These are phyloP conservation scores for Metschnikowia kunwiensis DNA, from an alignment of 805 yeast species.

Conservation along the genomic window DNA sequence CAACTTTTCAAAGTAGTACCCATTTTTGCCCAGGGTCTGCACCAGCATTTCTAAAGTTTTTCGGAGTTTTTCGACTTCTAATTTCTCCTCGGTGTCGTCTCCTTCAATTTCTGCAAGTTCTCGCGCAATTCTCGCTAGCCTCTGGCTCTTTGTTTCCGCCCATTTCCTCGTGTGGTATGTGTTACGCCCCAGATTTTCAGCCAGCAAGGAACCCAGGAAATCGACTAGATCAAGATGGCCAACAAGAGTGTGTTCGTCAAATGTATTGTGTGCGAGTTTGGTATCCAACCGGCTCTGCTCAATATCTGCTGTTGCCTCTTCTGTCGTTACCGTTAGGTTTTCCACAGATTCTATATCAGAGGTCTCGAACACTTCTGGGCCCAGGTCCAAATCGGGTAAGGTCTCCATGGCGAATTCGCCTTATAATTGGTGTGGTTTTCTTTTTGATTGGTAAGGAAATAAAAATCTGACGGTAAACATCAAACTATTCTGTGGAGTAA, in stretches of 20 bases:
- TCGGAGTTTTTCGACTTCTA: conserved; percentile 2
- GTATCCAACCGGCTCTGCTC: conserved; percentile 13
- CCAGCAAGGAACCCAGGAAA: conserved; percentile 34
- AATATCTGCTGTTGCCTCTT: conserved; percentile 12
- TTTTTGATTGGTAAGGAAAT: too few relatives aligned
- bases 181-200: conserved; percentile 4
- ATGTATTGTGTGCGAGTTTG: conserved; percentile 20
- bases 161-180: conserved; percentile 7
- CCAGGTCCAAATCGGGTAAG: conserved; percentile 12
- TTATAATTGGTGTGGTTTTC: too few relatives aligned
- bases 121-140: conserved; percentile 33
- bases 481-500: too few relatives aligned
- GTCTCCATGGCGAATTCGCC: too few relatives aligned
- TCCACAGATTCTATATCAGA: conserved; percentile 42
- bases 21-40: conserved; percentile 2
- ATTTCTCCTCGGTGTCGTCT: conserved; percentile 9
- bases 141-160: conserved; percentile 39
- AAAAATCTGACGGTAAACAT: too few relatives aligned
- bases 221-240: conserved; percentile 26
- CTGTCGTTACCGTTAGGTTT: conserved; percentile 8
- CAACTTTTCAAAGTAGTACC: conserved; percentile 5
- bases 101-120: conserved; percentile 39
- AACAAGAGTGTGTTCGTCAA: conserved; percentile 25
- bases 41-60: conserved; percentile 5
- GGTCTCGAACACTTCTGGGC: conserved; percentile 43